Conservation (phyloP, 768 basidiomycete genomes). For the Filobasidium wieringae region DNA sequence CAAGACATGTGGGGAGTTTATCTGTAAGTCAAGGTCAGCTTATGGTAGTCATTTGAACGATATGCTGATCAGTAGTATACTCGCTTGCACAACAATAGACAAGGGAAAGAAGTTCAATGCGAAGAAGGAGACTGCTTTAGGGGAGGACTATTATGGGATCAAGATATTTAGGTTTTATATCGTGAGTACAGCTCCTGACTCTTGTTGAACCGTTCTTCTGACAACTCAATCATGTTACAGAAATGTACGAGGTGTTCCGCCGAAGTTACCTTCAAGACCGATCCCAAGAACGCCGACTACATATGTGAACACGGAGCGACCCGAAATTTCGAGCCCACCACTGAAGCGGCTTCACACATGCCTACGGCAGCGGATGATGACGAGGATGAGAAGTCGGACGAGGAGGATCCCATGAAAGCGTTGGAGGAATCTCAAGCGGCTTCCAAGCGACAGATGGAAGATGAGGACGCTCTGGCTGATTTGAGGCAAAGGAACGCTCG, state of each 20-base stretch:
- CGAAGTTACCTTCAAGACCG: conserved; percentile 99
- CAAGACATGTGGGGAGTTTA: conserved; percentile 91
- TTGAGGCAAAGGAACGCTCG: conserved; percentile 59
- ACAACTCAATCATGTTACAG: conserved; percentile 22
- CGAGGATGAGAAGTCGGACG: conserved; percentile 34
- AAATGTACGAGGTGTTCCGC: conserved; percentile 85
- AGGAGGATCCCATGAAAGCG: conserved; percentile 82
- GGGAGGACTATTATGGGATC: conserved; percentile 96
- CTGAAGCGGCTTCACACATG: conserved; percentile 17
- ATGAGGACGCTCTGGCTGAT: conserved; percentile 88
- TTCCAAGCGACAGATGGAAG: conserved; percentile 96
- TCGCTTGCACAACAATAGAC: conserved; percentile 42
- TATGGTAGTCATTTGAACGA: not conserved
- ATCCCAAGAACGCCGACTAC: conserved; percentile 55
- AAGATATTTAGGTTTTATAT: conserved; percentile 47
- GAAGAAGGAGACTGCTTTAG: conserved; percentile 92
- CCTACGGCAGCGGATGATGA: conserved; percentile 39
- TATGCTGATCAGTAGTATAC: not conserved
- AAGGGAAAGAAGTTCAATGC: conserved; percentile 99
- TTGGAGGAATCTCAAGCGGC: conserved; percentile 85
- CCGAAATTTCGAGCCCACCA: conserved; percentile 67
- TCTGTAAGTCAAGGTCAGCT: conserved; percentile 40
- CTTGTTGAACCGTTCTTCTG: not conserved
- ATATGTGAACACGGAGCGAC: conserved; percentile 88
- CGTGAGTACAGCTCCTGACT: conserved; percentile 27